These are phyloP conservation scores for Lasiodiplodia theobromae DNA, from an alignment of 2,329 filamentous ascomycete genomes.

Conservation along the genomic window DNA sequence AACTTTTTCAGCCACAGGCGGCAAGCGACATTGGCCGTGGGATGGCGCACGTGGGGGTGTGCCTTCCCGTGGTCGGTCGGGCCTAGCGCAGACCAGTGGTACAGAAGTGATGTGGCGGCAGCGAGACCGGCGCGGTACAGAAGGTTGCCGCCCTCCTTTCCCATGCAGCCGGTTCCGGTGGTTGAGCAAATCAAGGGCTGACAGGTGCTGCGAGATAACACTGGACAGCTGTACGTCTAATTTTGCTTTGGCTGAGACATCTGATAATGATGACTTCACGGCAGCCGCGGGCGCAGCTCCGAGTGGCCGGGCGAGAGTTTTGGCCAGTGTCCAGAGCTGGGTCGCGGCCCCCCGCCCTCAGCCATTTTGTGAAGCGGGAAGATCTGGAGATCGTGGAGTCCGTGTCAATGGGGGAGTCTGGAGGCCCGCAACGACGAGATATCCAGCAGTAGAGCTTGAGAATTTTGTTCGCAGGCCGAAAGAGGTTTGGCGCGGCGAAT, in stretches of 20 bases:
- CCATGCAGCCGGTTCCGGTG: slow-evolving; percentile 15
- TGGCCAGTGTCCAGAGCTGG: not conserved
- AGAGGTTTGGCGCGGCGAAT: not conserved
- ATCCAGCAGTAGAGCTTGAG: slow-evolving; percentile 27
- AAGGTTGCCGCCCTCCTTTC: slow-evolving; percentile 8
- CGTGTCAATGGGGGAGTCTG: slow-evolving; percentile 21
- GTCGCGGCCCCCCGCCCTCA: not conserved
- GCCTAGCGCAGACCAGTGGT: not conserved
- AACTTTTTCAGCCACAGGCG: slow-evolving; percentile 21
- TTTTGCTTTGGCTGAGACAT: slow-evolving; percentile 16
- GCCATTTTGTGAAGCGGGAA: not conserved
- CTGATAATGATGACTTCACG: slow-evolving; percentile 11
- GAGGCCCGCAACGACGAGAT: slow-evolving; percentile 30
- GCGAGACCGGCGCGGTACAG: slow-evolving; percentile 15
- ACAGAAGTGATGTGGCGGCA: not conserved
- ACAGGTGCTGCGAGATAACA: slow-evolving; percentile 6
- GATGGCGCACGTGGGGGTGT: slow-evolving; percentile 12
- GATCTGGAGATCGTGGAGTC: slow-evolving; percentile 14
- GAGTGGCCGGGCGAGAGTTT: not conserved
- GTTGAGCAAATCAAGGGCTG: not conserved
- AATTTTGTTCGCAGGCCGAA: slow-evolving; percentile 19
- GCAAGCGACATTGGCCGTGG: slow-evolving; percentile 26
- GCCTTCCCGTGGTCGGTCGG: slow-evolving; percentile 5
- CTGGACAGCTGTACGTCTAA: slow-evolving; percentile 4
- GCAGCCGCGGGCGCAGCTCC: not conserved